Percentiles rank a stretch among this genome's conserved stretches.
These are phyloP conservation scores for Lipomyces japonicus DNA, from an alignment of 805 yeast genomes.

Conservation along the genomic window DNA sequence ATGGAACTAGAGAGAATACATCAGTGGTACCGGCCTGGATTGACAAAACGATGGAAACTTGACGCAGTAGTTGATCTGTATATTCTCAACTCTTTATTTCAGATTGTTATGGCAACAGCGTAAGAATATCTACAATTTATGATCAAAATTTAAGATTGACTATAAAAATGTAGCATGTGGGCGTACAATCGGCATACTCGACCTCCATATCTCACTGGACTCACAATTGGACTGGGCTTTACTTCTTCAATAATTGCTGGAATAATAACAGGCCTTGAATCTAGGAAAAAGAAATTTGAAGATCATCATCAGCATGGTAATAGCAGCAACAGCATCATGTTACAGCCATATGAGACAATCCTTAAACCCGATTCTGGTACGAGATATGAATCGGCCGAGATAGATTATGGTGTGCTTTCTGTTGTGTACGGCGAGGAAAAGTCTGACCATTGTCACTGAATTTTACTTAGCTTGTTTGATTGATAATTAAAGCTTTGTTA, in stretches of 20 bases:
- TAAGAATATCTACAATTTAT: not conserved
- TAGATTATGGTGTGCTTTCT: too few relatives aligned
- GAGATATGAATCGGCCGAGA: too few relatives aligned
- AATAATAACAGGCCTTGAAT: slow-evolving; percentile 14
- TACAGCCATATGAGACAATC: too few relatives aligned
- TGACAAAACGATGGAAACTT: slow-evolving; percentile 11
- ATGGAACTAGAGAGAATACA: slow-evolving; percentile 13
- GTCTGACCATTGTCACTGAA: too few relatives aligned
- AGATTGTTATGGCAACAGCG: slow-evolving; percentile 27
- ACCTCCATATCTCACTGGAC: slow-evolving; percentile 29
- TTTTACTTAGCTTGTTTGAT: too few relatives aligned
- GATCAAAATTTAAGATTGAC: not conserved
- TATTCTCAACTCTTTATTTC: slow-evolving; percentile 25
- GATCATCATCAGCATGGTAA: too few relatives aligned
- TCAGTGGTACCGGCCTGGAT: slow-evolving; percentile 21
- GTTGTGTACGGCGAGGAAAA: too few relatives aligned
- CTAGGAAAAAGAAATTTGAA: slow-evolving; percentile 9
- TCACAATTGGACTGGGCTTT: slow-evolving; percentile 26
- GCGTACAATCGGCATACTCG: slow-evolving; percentile 26
- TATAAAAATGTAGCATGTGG: slow-evolving; percentile 22
- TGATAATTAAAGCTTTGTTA: too few relatives aligned
- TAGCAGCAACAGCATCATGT: too few relatives aligned
- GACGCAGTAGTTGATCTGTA: slow-evolving; percentile 22
- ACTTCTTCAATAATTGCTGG: slow-evolving; percentile 15
- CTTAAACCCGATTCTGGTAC: too few relatives aligned